Evolutionary conservation across 1,284 basidiomycete genomes (phyloP).

Genomic region (Athelia sp.): DNA sequence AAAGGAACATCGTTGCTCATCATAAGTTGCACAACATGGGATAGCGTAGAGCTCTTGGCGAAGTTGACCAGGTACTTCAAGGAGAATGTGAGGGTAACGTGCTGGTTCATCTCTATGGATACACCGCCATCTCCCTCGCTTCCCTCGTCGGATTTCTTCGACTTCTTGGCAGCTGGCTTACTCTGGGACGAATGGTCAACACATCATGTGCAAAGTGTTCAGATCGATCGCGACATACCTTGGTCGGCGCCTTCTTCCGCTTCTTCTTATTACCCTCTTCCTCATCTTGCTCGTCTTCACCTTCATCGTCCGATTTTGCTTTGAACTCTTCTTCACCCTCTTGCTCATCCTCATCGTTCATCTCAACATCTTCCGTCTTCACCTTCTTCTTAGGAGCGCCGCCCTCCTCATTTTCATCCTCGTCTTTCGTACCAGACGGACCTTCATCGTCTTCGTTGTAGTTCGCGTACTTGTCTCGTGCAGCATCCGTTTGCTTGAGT

Average conservation of each 20-base stretch:
- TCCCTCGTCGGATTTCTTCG: constrained; percentile 46
- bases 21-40: constrained; percentile 72
- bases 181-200: constrained; percentile 32
- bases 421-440: constrained; percentile 27
- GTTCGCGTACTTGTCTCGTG: constrained; percentile 36
- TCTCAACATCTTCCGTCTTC: constrained; percentile 29
- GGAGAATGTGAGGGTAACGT: constrained; percentile 92
- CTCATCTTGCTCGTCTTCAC: constrained; percentile 47
- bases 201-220: background rate
- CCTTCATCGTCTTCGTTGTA: constrained; percentile 38
- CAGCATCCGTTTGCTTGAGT: constrained; percentile 65
- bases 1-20: constrained; percentile 91
- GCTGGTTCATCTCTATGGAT: constrained; percentile 83
- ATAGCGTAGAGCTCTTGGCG: constrained; percentile 85
- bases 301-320: constrained; percentile 39
- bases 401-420: constrained; percentile 34
- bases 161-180: constrained; percentile 43
- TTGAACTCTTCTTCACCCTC: constrained; percentile 44
- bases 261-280: constrained; percentile 37
- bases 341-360: constrained; percentile 36
- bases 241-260: constrained; percentile 59
- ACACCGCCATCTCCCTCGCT: constrained; percentile 51
- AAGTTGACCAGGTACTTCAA: constrained; percentile 98
- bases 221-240: constrained; percentile 33
- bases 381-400: constrained; percentile 37